phyloP scores from a whole-genome alignment of 176 grass and related monocot genomes.

The Aechmea fasciata region DNA sequence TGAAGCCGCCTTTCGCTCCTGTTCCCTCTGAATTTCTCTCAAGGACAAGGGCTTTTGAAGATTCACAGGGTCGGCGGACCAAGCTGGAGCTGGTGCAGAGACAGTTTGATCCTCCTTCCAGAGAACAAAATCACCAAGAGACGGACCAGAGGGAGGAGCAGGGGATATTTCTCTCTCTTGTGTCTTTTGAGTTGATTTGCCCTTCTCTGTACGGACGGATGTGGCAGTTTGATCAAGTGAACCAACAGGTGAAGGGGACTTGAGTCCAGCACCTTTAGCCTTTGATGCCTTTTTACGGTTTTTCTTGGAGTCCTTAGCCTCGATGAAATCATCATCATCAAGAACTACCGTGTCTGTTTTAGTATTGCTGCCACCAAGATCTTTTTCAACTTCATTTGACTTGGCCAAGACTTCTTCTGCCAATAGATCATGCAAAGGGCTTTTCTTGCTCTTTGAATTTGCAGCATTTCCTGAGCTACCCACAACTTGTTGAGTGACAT shows the following conservation, averaged over 20 bases:
- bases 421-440: conserved; percentile 72
- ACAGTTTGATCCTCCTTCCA: conserved; percentile 72
- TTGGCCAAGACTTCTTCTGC: conserved; percentile 80
- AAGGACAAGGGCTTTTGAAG: conserved; percentile 56
- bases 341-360: conserved; percentile 32
- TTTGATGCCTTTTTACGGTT: conserved; percentile 78
- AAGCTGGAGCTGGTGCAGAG: conserved; percentile 55
- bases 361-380: conserved; percentile 26
- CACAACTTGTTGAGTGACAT: conserved; percentile 19
- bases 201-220: conserved; percentile 39
- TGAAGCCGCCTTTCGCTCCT: conserved; percentile 48
- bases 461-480: conserved; percentile 30
- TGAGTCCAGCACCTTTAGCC: conserved; percentile 43
- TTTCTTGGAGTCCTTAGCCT: conserved; percentile 95
- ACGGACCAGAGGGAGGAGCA: conserved; percentile 59
- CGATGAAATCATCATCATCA: conserved; percentile 83
- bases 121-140: conserved; percentile 84
- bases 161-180: conserved; percentile 57
- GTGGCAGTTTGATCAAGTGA: conserved; percentile 38
- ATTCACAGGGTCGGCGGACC: conserved; percentile 72
- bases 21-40: conserved; percentile 84
- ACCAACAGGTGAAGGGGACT: conserved; percentile 38
- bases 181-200: conserved; percentile 32
- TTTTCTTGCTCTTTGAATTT: conserved; percentile 60
- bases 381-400: conserved; percentile 40